phyloP scores from a whole-genome alignment of 176 grass and related monocot genomes.

The Carex cristatella region DNA sequence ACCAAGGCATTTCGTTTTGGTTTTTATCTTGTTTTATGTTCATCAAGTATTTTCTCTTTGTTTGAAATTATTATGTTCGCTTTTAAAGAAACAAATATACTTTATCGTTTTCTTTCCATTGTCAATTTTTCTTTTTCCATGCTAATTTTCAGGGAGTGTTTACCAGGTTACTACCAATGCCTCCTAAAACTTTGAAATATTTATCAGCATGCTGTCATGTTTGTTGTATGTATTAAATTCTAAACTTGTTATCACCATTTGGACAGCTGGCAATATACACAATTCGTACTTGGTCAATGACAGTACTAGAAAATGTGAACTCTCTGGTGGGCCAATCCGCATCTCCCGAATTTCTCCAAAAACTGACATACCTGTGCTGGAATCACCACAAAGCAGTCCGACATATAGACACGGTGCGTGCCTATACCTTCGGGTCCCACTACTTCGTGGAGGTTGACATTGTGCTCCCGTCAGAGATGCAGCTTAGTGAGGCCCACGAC shows the following conservation, averaged over 20 bases:
- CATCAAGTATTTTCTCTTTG: neutral
- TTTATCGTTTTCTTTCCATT: neutral
- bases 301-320: slow-evolving; percentile 90
- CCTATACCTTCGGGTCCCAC: slow-evolving; percentile 94
- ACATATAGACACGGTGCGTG: slow-evolving; percentile 90
- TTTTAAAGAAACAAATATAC: neutral
- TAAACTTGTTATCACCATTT: neutral
- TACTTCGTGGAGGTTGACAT: slow-evolving; percentile 98
- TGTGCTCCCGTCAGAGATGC: slow-evolving; percentile 76
- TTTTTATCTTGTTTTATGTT: neutral
- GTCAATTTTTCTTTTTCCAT: neutral
- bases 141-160: neutral
- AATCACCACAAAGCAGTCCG: slow-evolving; percentile 94
- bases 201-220: neutral
- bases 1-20: neutral
- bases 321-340: slow-evolving; percentile 85
- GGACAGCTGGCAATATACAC: slow-evolving; percentile 84
- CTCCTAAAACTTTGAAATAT: neutral
- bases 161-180: neutral
- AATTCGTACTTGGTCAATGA: slow-evolving; percentile 84
- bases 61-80: neutral
- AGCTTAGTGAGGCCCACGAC: slow-evolving; percentile 74
- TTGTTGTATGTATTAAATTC: neutral
- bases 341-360: slow-evolving; percentile 82
- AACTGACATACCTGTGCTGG: slow-evolving; percentile 92